Base-by-base conservation (phyloP, 2,329 filamentous ascomycete species). In the Magnaporthales sp. region DNA sequence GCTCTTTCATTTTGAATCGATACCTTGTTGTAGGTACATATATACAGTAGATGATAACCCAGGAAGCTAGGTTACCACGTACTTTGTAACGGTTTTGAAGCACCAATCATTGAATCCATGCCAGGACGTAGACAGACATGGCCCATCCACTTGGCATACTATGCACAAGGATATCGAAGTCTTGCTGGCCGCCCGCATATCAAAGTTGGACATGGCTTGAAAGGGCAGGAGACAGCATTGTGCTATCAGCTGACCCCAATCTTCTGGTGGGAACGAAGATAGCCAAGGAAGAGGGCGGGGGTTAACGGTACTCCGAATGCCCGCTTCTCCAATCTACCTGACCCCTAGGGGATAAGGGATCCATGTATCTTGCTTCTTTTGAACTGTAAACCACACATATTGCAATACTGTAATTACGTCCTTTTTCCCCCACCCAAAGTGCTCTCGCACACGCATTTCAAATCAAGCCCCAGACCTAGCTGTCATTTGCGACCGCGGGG, bases 191-290 rank as follows among this genome's bases (percentile, higher is more conserved):
- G 54, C 54, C 22, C 24, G 54, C 22, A 58, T 58, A 58, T 26
- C 22, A 58, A 58, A 58, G 54, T 46, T 46, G 38, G 38, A 46
- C 38, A 46, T 46, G 38, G 38, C 38, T 46, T 46, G 24, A 26
- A 58, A 58, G 11, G 54, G 54, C n/a, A 58, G 54, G 24, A 26
- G 54, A 26, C n/a, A n/a, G 22, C 54, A 58, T 58, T n/a, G 54
- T 58, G 54, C 54, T 58, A 58, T 58, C 54, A 58, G 54, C 54
- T 58, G 54, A 58, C 54, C n/a, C n/a, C 54, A 58, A 58, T 58
- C 38, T 46, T 46, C 38, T 19, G n/a, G 38, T 46, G 38, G 38
- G n/a, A 46, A 46, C 38, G 38, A 46, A 46, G 38, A 46, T n/a
- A 38, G 38, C 38, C 38, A 46, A 46, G 38, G 38, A 46, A 46